Base-by-base conservation (phyloP, 164 flowering plant genomes). In the Berberis thunbergii region DNA sequence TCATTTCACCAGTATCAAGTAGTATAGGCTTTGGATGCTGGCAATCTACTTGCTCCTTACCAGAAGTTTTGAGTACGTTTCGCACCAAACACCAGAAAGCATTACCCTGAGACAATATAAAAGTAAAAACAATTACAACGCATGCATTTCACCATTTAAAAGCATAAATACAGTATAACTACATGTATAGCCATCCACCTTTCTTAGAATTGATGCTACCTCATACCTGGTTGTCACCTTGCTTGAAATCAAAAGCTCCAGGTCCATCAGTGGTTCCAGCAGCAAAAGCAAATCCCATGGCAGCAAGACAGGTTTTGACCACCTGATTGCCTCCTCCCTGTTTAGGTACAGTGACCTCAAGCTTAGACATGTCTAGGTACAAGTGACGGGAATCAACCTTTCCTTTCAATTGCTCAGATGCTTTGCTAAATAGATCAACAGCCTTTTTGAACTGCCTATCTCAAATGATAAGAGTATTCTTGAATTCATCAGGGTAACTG, bases 251-350 rank as follows among this genome's bases (percentile, higher is more conserved):
- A 80, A 95, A 95, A 72, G 99, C 97, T 69, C 99, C 99, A 26
- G 97, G 97, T n/a, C 99, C 99, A 74, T 95, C 97, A 1, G 97
- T 95, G 45, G 99, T 95, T 77, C 99, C 99, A 39, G 99, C 99
- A 77, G 99, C 99, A 82, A 95, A 89, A 66, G 83, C 84, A 77
- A 91, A 91, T 1, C 99, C 99, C 99, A 95, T 86, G 52, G 99
- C 90, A 62, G 99, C 99, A 59, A 97, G 97, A 66, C 99, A 95
- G 40, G 97, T 95, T 79, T 82, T 85, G 45, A 84, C 91, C 39
- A 63, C 73, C 71, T 84, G 83, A 73, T 65, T 64, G 54, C 83
- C 87, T 63, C 89, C 86, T 45, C 78, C 85, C 43, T 75, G 71
- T 65, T 79, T 82, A 54, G 84, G 70, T 72, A 87, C 52, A 48